Base-by-base conservation (phyloP, 306 rosid species). In the Dryas drummondii region DNA sequence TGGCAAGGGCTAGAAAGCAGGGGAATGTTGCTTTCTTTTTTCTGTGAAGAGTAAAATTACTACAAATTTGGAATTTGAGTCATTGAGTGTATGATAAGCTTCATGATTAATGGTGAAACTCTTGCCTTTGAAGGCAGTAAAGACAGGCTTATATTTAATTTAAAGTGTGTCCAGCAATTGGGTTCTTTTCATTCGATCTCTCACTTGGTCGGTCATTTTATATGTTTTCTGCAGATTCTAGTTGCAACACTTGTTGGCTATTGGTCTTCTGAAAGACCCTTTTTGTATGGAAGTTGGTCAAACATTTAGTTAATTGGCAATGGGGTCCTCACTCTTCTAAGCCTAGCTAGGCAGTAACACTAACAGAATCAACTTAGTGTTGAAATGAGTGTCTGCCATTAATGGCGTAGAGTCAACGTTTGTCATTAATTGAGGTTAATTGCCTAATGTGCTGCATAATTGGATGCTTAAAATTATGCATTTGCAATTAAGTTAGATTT, bases 111-210 rank as follows among this genome's bases (percentile, higher is more conserved):
- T 62, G 67, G 66, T 32, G n/a, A 10, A 70, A 50, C 59, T 73
- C 86, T 85, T 82, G 83, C 74, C 87, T 85, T 68, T 26, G 73
- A 83, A 85, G 84, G 76, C 73, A 74, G 58, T 45, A 68, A 71
- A 69, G 71, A 40, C 59, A 42, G 41, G 73, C 62, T 77, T 82
- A 75, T 22, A 65, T 59, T 57, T 78, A 49, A 51, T 40, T 53
- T 32, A 32, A 70, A 19, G 50, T 17, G 16, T 12, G 10, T 61
- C 53, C 65, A 42, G 52, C 46, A 40, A 70, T 32, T 50, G 62
- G 48, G 63, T 41, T 71, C 48, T 71, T 71, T 52, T 55, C 67
- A 5, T 58, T 13, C 22, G 22, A 22, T 22, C 8, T 58, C 56
- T 57, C 76, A 44, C 7, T 15, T 22, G 76, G 76, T 57, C 57